phyloP scores from a whole-genome alignment of 2,329 filamentous ascomycete species.

The Orbilia quercus region DNA sequence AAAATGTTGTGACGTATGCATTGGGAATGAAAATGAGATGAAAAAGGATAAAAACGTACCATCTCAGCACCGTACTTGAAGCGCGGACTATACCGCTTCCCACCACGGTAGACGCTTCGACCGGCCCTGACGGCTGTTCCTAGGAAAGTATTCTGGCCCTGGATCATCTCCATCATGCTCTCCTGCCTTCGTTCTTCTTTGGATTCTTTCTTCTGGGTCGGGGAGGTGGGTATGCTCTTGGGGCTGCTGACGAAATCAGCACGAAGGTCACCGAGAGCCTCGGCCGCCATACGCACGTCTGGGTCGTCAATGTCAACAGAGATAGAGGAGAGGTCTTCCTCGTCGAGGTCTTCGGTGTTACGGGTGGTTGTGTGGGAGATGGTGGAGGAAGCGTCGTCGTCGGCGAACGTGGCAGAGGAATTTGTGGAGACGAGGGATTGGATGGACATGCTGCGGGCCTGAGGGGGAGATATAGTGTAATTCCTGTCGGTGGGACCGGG shows the following conservation, averaged over 20 bases:
- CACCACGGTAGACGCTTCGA: conserved; percentile 50
- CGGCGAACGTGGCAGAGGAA: conserved; percentile 42
- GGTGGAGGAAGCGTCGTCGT: conserved; percentile 52
- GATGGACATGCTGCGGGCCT: conserved; percentile 55
- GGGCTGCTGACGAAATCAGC: conserved; percentile 60
- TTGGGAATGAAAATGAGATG: conserved; percentile 5
- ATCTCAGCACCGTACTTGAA: conserved; percentile 80
- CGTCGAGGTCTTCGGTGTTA: conserved; percentile 52
- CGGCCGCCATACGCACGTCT: conserved; percentile 76
- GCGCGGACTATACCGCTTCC: conserved; percentile 75
- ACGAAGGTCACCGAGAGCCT: conserved; percentile 78
- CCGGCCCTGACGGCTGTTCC: conserved; percentile 49
- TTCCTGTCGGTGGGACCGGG: conserved; percentile 2
- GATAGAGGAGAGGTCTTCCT: conserved; percentile 22
- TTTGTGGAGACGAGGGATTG: conserved; percentile 50
- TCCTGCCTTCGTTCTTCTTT: conserved; percentile 62
- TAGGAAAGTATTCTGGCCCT: conserved; percentile 69
- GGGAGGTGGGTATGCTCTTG: conserved; percentile 56
- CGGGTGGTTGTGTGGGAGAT: conserved; percentile 52
- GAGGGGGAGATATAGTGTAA: conserved; percentile 6
- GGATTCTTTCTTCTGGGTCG: conserved; percentile 61
- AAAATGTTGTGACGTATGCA: neutral
- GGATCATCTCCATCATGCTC: conserved; percentile 70
- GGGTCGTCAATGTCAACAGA: conserved; percentile 70
- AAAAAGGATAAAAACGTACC: conserved; percentile 26